A percentile compares a stretch with the other conserved stretches of the same genome.
These are phyloP conservation scores for Saccharomyces paradoxus DNA, from an alignment of 805 yeast genomes.

Conservation along the genomic window DNA sequence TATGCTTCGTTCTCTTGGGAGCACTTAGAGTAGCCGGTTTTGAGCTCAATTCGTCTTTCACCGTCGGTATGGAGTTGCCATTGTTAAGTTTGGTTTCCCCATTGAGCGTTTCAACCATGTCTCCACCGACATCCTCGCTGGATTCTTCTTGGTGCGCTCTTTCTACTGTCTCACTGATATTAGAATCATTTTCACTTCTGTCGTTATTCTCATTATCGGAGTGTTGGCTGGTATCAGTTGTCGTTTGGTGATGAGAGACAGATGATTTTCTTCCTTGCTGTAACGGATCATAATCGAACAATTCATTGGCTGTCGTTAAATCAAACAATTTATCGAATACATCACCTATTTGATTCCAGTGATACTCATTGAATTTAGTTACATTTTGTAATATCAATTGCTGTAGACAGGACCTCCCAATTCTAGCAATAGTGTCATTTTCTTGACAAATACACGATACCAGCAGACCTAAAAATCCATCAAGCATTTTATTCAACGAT, in stretches of 20 bases:
- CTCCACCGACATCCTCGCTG: slow-evolving; percentile 32
- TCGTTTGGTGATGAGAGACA: slow-evolving; percentile 1
- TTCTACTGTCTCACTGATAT: slow-evolving; percentile 27
- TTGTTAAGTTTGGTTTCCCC: neutral
- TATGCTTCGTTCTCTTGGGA: neutral
- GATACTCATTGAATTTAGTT: slow-evolving; percentile 47
- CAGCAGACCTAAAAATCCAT: slow-evolving; percentile 68
- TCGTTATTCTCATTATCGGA: slow-evolving; percentile 10
- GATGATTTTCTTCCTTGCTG: slow-evolving; percentile 27
- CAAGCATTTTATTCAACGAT: slow-evolving; percentile 62
- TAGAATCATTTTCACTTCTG: slow-evolving; percentile 26
- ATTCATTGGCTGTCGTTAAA: slow-evolving; percentile 77
- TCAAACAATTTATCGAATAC: slow-evolving; percentile 66
- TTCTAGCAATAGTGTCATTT: slow-evolving; percentile 91
- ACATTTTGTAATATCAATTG: slow-evolving; percentile 73
- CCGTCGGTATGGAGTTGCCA: neutral
- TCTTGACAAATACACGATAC: slow-evolving; percentile 91
- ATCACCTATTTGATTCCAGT: slow-evolving; percentile 67
- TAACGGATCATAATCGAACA: slow-evolving; percentile 49
- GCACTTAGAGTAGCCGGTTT: neutral
- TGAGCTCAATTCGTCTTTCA: neutral
- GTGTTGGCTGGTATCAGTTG: neutral
- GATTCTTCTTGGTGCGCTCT: slow-evolving; percentile 29
- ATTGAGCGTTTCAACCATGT: slow-evolving; percentile 18
- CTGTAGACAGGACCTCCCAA: slow-evolving; percentile 84